Base-by-base conservation (phyloP, 768 basidiomycete species). In the Podaxis sp. region DNA sequence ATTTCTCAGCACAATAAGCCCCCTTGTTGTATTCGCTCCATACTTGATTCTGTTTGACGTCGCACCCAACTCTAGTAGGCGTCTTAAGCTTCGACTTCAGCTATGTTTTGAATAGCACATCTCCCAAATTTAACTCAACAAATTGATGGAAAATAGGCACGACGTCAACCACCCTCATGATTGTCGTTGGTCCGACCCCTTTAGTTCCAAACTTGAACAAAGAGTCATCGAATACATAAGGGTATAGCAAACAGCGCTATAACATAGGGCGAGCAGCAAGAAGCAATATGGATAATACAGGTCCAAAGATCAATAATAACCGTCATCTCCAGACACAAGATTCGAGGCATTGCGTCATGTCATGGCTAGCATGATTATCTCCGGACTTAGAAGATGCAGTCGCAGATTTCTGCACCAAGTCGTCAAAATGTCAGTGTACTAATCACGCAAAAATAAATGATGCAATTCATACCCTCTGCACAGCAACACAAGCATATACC, bases 401-500 rank as follows among this genome's bases (percentile, higher is more conserved):
- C 90, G 74, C 89, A 90, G 19, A 91, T 70, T 77, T 91, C 90
- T 90, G 72, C 55, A 61, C 49, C 49, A 38, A 47, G 40, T 17
- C 33, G 55, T 46, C 63, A 61, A 29, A 41, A 27, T 47, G 60
- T 60, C 49, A 64, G 37, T 55, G 55, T 22, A 65, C 27, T 17
- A 57, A 17, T 27, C 46, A 63, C 27, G 55, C 65, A 56, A 64
- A 33, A 33, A 65, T 41, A 64, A 65, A 60, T 40, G n/a, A n/a
- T 57, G 36, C 49, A 25, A 3, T 33, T 73, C 85, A 63, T 65
- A 88, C 87, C 87, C 76, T 91, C 89, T n/a, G 85, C 85, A 69
- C 86, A 88, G 74, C 88, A 91, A 72, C 89, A 91, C 67, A 86
- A 73, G 65, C 80, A 83, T 9, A 81, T 74, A 61, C 83, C 85